Base-by-base conservation (phyloP, 495 filamentous ascomycete species). In the Penicillium paradoxum region DNA sequence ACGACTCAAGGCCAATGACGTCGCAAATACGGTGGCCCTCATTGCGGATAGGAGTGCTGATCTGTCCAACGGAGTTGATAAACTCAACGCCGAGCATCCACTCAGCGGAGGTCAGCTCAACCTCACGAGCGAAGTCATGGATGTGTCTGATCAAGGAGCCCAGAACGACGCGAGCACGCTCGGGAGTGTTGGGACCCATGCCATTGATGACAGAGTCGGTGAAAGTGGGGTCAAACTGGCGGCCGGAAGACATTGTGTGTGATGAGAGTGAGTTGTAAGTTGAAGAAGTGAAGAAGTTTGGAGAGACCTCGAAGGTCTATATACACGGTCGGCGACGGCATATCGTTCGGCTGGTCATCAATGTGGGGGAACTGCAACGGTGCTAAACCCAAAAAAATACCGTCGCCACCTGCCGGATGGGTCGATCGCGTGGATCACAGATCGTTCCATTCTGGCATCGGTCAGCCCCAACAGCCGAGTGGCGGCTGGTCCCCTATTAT, bases 101-200 rank as follows among this genome's bases (percentile, higher is more conserved):
- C 74, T 92, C 88, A 57, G 86, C 86, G 14, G 83, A 75, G 25
- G 85, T 88, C 46, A 92, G 80, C 68, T 91, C 85, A 57, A 88
- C 83, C 71, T 92, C 88, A 51, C 88, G 85, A 41, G 87, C 80
- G 60, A 92, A 92, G 70, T 90, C 86, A 75, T 92, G 88, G 49
- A 92, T 76, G 73, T 90, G 87, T 37, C 74, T 77, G 70, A 91
- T 85, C 55, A 91, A 68, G 27, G 82, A 71, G 43, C 78, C 69
- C 57, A 91, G 69, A 57, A 92, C 71, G 45, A 81, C 71, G 41
- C 84, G 83, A 67, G 84, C 78, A 44, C 88, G 83, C 49, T 81
- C 79, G 51, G 80, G 80, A 22, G 82, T 83, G 47, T 87, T 85
- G 62, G 88, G 84, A 40, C 87, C 84, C 75, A 90, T 91, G 63